Conservation (phyloP, 2,329 filamentous ascomycete species). For the Teratosphaeria pseudoeucalypti region DNA sequence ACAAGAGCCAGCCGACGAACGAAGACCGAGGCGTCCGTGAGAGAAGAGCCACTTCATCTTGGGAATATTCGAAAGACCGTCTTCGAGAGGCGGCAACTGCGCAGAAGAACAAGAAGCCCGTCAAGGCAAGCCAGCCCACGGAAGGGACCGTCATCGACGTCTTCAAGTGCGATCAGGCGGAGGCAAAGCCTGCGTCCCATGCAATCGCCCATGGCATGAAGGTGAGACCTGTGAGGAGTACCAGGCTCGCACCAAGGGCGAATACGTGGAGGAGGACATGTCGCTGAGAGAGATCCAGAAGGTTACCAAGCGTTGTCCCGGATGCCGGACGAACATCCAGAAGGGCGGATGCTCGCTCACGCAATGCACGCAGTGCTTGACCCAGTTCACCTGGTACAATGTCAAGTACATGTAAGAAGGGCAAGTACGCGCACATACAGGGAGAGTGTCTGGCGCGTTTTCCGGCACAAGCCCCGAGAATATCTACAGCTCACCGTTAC, state of each 20-base stretch:
- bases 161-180: slow-evolving; percentile 19
- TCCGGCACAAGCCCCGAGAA: no score
- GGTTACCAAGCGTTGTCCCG: slow-evolving; percentile 20
- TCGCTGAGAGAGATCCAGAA: slow-evolving; percentile 10
- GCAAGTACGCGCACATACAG: not conserved
- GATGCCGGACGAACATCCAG: slow-evolving; percentile 19
- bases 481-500: no score
- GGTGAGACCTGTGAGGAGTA: slow-evolving; percentile 27
- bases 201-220: slow-evolving; percentile 22
- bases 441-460: no score
- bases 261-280: slow-evolving; percentile 21
- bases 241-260: slow-evolving; percentile 12
- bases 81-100: no score
- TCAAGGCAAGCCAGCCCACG: not conserved
- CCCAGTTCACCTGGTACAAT: slow-evolving; percentile 22
- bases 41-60: no score
- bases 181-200: slow-evolving; percentile 19
- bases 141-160: slow-evolving; percentile 12
- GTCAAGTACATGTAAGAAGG: not conserved
- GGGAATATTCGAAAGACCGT: no score
- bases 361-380: slow-evolving; percentile 16
- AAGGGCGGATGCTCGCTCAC: slow-evolving; percentile 25
- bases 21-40: no score
- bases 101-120: not conserved
- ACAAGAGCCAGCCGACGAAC: slow-evolving; percentile 10